Conservation (phyloP, 441 rosid genomes). For the Dalechampia spathulata region DNA sequence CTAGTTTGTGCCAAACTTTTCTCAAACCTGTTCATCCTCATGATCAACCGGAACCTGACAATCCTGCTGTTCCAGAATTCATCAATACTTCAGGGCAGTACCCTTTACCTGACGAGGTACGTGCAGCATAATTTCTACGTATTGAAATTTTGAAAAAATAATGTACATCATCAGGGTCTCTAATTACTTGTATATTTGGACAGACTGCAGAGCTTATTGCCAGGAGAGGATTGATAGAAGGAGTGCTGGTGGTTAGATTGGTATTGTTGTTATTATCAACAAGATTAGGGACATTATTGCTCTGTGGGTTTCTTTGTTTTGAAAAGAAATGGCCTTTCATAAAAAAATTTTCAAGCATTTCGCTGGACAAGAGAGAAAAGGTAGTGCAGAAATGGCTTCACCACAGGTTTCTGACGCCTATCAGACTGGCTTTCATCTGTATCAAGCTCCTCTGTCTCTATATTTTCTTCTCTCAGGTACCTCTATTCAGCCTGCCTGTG, state of each 20-base stretch:
- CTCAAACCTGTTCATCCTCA: constrained; percentile 34
- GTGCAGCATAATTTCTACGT: too few species aligned
- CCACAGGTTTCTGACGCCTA: constrained; percentile 31
- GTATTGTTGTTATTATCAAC: constrained; percentile 37
- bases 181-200: too few species aligned
- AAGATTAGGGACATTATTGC: constrained; percentile 59
- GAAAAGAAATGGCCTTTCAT: constrained; percentile 50
- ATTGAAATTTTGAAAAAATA: too few species aligned
- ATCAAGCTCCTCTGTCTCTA: constrained; percentile 36
- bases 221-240: constrained; percentile 33
- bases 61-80: constrained; percentile 34
- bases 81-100: constrained; percentile 38
- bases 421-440: constrained; percentile 38
- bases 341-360: constrained; percentile 33
- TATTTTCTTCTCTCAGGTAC: constrained; percentile 53
- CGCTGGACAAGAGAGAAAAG: constrained; percentile 50
- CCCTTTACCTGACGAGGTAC: constrained; percentile 55
- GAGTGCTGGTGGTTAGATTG: constrained; percentile 25
- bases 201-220: constrained; percentile 42
- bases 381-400: constrained; percentile 41
- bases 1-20: constrained; percentile 43
- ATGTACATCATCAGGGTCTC: too few species aligned
- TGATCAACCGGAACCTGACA: not conserved
- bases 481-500: too few species aligned
- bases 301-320: constrained; percentile 51